Conservation (phyloP, 108 stramenopile genomes). For the Schizochytrium sp. region DNA sequence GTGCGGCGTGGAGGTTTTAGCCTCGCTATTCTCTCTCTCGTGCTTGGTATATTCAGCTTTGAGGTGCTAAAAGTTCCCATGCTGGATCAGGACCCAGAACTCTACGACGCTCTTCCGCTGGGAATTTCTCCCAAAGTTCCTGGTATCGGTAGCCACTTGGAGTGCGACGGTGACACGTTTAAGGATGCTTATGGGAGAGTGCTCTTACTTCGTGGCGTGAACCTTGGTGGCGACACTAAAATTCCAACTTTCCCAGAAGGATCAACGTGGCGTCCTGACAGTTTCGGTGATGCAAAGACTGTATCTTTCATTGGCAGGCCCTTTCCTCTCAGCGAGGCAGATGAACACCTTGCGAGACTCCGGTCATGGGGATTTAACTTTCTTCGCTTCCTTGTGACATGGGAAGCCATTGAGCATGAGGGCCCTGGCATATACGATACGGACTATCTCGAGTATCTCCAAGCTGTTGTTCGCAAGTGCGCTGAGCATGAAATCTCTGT, state of each 20-base stretch:
- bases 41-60: background rate
- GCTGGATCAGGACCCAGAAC: slow-evolving; percentile 3
- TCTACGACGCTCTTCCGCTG: background rate
- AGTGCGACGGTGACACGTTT: slow-evolving; percentile 55
- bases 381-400: slow-evolving; percentile 68
- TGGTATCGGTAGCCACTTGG: background rate
- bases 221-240: slow-evolving; percentile 71
- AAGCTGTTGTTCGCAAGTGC: slow-evolving; percentile 59
- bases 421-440: slow-evolving; percentile 70
- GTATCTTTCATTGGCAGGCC: slow-evolving; percentile 71
- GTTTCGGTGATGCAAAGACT: slow-evolving; percentile 4
- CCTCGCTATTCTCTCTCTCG: background rate
- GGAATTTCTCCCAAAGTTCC: background rate
- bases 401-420: slow-evolving; percentile 73
- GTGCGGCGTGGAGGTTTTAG: background rate
- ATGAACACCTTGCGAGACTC: slow-evolving; percentile 65
- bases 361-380: slow-evolving; percentile 65
- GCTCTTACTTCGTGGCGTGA: slow-evolving; percentile 69
- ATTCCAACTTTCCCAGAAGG: slow-evolving; percentile 53
- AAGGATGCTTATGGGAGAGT: slow-evolving; percentile 64
- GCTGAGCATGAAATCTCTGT: slow-evolving; percentile 64
- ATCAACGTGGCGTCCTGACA: background rate
- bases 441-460: slow-evolving; percentile 69
- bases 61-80: background rate
- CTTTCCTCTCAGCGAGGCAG: slow-evolving; percentile 70